Base-by-base conservation (phyloP, 2,329 filamentous ascomycete genomes). In the Pseudogymnoascus sp. region DNA sequence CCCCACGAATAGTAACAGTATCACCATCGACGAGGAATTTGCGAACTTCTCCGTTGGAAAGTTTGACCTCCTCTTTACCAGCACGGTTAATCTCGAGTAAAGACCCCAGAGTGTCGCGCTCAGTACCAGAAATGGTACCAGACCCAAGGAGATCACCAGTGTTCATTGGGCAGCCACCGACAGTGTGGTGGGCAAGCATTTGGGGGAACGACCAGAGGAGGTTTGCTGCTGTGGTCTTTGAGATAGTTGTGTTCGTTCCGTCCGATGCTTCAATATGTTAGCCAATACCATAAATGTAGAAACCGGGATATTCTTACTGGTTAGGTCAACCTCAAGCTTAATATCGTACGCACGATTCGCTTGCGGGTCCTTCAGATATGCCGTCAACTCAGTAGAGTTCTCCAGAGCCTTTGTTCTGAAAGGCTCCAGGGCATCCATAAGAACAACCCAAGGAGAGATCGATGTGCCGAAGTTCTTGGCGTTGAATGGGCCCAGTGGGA, bases 191-290 rank as follows among this genome's bases (percentile, higher is more conserved):
- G 1, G 90, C 84, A 42, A 93, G 79, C 89, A 93, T 92, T 73
- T 93, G 90, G 4, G 88, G 84, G 76, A 93, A 93, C 0, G 89
- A 92, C 81, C 86, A 93, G n/a, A 93, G 79, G 10, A 93, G 78
- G 70, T 93, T 83, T 67, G 80, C 83, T 8, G 86, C 83, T 64
- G 81, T 88, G 65, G 81, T 88, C 66, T 76, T 80, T 1, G 82
- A 79, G 56, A 93, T 82, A 0, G 82, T 84, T 0, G 83, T 85
- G 0, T 81, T 76, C 42, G 75, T 74, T n/a, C 78, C 78, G 61
- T 79, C 76, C 2, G 79, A 74, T 12, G 78, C 37, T 61, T 23
- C 8, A 28, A 34, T 12, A 62, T 37, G 50, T 63, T 37, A 37
- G 62, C 38, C 10, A 59, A 12, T 18, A 34, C 12, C 8, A 23